Percentiles rank a stretch among this genome's conserved stretches.
These are phyloP conservation scores for Jatropha multifida DNA, from an alignment of 441 rosid species.

Conservation along the genomic window DNA sequence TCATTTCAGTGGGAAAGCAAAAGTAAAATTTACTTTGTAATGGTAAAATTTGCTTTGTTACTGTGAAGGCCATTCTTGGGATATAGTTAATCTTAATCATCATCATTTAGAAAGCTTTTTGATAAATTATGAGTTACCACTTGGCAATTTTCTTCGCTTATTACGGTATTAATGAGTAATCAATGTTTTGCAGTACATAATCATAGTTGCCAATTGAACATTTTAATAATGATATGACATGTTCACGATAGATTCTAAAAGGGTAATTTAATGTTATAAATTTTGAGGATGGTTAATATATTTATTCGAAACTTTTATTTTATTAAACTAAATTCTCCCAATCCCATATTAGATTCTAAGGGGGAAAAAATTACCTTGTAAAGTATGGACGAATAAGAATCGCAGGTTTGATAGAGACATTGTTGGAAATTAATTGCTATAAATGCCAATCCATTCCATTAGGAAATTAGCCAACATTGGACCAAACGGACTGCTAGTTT, in stretches of 20 bases:
- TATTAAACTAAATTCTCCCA: too few species aligned
- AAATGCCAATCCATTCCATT: not conserved
- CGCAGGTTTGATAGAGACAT: not conserved
- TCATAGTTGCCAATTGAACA: not conserved
- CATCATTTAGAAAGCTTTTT: not conserved
- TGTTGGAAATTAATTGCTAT: not conserved
- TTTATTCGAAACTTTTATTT: too few species aligned
- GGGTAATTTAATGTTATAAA: too few species aligned
- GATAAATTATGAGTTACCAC: not conserved
- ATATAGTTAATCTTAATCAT: not conserved
- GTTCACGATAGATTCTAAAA: too few species aligned
- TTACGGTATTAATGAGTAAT: not conserved
- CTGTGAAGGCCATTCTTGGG: not conserved
- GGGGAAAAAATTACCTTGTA: not conserved
- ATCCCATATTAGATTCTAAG: too few species aligned
- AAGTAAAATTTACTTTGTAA: constrained; percentile 5
- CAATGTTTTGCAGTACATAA: not conserved
- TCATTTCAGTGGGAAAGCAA: constrained; percentile 6
- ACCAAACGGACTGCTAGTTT: not conserved
- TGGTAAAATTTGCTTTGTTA: not conserved
- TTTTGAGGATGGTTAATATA: too few species aligned
- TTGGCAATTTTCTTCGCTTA: not conserved
- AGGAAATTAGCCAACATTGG: not conserved
- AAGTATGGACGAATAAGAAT: not conserved
- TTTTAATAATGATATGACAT: too few species aligned